Evolutionary conservation across 2,329 filamentous ascomycete species (phyloP).

Genomic region (Sarocladium oryzae): DNA sequence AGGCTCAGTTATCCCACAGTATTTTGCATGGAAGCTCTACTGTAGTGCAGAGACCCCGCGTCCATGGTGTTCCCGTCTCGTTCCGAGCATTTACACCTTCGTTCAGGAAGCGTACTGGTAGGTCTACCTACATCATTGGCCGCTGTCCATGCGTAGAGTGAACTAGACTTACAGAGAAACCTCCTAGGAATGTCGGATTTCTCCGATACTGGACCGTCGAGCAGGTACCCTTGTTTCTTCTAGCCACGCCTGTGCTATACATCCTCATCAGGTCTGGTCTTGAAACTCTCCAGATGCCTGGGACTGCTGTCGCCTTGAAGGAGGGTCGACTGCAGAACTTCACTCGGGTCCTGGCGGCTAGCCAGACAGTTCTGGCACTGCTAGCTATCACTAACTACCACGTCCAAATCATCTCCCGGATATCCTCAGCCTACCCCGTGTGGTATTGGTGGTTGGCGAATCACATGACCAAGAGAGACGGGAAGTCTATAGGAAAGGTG

Average conservation of each 20-base stretch:
- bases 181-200: slow-evolving; percentile 75
- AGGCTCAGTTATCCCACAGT: slow-evolving; percentile 68
- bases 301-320: slow-evolving; percentile 10
- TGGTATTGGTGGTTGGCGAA: slow-evolving; percentile 81
- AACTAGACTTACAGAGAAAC: background rate
- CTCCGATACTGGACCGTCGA: slow-evolving; percentile 83
- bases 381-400: slow-evolving; percentile 78
- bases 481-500: slow-evolving; percentile 24
- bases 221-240: slow-evolving; percentile 80
- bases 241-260: slow-evolving; percentile 71
- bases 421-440: slow-evolving; percentile 80
- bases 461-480: slow-evolving; percentile 28
- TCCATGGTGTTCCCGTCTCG: slow-evolving; percentile 66
- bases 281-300: slow-evolving; percentile 26
- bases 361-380: slow-evolving; percentile 65
- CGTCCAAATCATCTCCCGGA: slow-evolving; percentile 85
- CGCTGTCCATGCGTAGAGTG: background rate
- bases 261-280: slow-evolving; percentile 54
- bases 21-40: slow-evolving; percentile 65
- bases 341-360: slow-evolving; percentile 55
- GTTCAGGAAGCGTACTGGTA: slow-evolving; percentile 91
- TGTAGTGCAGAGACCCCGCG: slow-evolving; percentile 44
- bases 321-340: slow-evolving; percentile 22
- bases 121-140: slow-evolving; percentile 21
- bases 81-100: slow-evolving; percentile 87